Conservation (phyloP, 2,329 filamentous ascomycete genomes). For the Diaporthe vaccinii region DNA sequence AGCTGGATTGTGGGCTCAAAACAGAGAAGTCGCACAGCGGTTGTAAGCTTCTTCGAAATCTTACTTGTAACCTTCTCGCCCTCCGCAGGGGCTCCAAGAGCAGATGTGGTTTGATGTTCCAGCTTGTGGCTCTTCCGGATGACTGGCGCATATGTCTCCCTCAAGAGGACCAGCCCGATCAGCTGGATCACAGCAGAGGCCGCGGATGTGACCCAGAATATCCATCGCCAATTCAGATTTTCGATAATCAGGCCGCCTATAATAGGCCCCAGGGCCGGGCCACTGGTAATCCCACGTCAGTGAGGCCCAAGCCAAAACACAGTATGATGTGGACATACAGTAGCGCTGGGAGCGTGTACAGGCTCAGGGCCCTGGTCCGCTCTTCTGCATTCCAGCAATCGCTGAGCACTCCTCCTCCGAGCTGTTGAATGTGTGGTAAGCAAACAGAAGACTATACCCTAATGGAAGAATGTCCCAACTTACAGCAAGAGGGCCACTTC, state of each 20-base stretch:
- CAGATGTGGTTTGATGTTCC: background rate
- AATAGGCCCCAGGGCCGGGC: constrained; percentile 3
- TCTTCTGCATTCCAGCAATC: constrained; percentile 30
- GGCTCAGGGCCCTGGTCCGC: constrained; percentile 1
- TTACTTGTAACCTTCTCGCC: background rate
- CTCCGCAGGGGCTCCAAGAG: background rate
- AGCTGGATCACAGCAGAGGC: constrained; percentile 2
- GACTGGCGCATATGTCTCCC: constrained; percentile 21
- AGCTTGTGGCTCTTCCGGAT: background rate
- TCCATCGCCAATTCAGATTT: background rate
- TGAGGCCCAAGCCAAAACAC: too few species aligned
- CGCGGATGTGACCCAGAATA: constrained; percentile 9
- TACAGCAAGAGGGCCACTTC: constrained; percentile 13
- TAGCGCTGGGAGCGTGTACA: constrained; percentile 18
- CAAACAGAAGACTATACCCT: rapidly evolving
- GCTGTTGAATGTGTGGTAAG: background rate
- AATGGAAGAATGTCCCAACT: background rate
- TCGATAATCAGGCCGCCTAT: background rate
- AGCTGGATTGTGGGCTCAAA: constrained; percentile 24
- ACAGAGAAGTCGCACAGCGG: constrained; percentile 9
- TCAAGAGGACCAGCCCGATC: background rate
- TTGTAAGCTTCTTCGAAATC: background rate
- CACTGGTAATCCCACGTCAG: background rate
- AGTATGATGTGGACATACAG: background rate
- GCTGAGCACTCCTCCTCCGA: constrained; percentile 9